These are phyloP conservation scores for Coelastrella sp. DNA, from an alignment of 139 green algal species.

Conservation along the genomic window DNA sequence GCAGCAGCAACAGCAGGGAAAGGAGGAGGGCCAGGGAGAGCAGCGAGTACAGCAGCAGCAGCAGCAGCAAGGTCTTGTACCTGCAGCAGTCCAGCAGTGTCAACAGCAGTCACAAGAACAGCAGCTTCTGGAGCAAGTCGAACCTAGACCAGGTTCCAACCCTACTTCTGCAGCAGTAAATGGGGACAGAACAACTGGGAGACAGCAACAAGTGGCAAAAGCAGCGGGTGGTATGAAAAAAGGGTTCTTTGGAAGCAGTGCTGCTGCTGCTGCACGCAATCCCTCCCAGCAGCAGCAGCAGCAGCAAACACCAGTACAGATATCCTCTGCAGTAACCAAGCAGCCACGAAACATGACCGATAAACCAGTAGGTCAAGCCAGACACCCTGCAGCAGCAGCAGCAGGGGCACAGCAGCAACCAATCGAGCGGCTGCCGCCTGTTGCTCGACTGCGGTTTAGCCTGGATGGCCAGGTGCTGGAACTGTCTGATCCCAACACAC, in stretches of 20 bases:
- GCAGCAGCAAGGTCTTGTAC: not conserved
- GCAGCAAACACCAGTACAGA: not conserved
- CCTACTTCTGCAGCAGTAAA: not conserved
- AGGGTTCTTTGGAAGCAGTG: not conserved
- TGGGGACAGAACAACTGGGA: not conserved
- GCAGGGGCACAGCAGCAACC: not conserved
- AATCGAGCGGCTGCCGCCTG: slow-evolving; percentile 45
- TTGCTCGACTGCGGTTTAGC: slow-evolving; percentile 60
- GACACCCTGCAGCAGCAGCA: slow-evolving; percentile 24
- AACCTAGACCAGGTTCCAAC: no score
- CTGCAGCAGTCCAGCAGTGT: no score
- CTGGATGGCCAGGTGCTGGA: slow-evolving; percentile 53
- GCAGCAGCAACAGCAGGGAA: not conserved
- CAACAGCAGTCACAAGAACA: not conserved
- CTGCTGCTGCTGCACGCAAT: not conserved
- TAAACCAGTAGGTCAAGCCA: not conserved
- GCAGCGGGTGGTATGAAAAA: not conserved
- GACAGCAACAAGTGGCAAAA: not conserved
- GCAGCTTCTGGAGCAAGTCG: not conserved
- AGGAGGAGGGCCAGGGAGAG: not conserved
- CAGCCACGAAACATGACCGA: not conserved
- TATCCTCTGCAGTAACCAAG: not conserved
- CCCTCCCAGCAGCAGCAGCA: not conserved
- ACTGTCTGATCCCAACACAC: slow-evolving; percentile 41
- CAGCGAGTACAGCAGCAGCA: not conserved